Conservation (phyloP, 129 eudicot species). For the Flaveria ramosissima region DNA sequence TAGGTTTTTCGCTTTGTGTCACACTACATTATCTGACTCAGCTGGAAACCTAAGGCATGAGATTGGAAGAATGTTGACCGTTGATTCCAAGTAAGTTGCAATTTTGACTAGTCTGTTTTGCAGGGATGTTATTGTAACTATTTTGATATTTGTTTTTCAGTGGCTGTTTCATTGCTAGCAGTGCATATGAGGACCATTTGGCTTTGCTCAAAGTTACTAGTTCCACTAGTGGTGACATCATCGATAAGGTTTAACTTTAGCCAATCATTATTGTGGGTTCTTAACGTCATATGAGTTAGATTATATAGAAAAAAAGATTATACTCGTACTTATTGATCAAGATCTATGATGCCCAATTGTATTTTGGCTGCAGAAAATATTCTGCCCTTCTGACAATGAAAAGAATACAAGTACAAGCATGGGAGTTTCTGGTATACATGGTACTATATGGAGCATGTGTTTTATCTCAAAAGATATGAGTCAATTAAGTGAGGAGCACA, state of each 20-base stretch:
- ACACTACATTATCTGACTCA: slow-evolving; percentile 61
- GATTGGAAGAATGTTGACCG: slow-evolving; percentile 85
- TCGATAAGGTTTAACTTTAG: slow-evolving; percentile 66
- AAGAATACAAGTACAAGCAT: slow-evolving; percentile 38
- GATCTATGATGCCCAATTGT: slow-evolving; percentile 3
- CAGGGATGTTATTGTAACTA: slow-evolving; percentile 4
- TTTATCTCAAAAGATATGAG: slow-evolving; percentile 67
- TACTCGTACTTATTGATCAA: slow-evolving; percentile 7
- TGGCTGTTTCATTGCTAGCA: slow-evolving; percentile 78
- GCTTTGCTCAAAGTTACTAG: slow-evolving; percentile 73
- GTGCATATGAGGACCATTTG: slow-evolving; percentile 78
- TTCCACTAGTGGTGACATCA: slow-evolving; percentile 54
- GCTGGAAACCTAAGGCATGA: slow-evolving; percentile 83
- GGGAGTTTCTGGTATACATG: slow-evolving; percentile 52
- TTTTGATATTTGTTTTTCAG: slow-evolving; percentile 48
- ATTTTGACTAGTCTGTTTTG: slow-evolving; percentile 15
- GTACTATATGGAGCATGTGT: slow-evolving; percentile 99
- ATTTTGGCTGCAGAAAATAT: slow-evolving; percentile 53
- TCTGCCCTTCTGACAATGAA: slow-evolving; percentile 65
- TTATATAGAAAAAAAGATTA: slow-evolving; percentile 1
- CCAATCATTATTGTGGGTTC: slow-evolving; percentile 3
- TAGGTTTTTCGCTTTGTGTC: slow-evolving; percentile 81
- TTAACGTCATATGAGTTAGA: background rate
- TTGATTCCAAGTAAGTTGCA: slow-evolving; percentile 74
- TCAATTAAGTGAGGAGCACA: slow-evolving; percentile 51